Percentiles rank a stretch among this genome's conserved stretches.
Conservation (phyloP, 495 filamentous ascomycete genomes). For the Neurospora sp. region DNA sequence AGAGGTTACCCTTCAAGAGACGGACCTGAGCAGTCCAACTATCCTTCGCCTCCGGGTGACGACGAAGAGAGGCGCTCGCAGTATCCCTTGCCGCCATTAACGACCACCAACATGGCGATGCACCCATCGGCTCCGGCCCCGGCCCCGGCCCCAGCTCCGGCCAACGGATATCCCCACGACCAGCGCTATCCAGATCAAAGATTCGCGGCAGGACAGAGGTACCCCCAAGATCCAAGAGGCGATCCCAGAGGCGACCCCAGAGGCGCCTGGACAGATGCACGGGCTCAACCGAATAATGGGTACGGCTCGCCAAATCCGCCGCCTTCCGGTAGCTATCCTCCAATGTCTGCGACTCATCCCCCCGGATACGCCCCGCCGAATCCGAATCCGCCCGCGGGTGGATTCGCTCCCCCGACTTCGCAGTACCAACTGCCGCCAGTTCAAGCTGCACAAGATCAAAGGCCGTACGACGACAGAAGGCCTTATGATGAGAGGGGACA, state of each 20-base stretch:
- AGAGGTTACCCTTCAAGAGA: constrained; percentile 29
- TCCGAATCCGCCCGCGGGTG: not conserved
- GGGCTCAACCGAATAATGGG: not conserved
- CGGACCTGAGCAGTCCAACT: constrained; percentile 30
- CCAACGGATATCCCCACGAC: constrained; percentile 14
- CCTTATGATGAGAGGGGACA: constrained; percentile 8
- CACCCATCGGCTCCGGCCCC: not conserved
- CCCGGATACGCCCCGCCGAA: constrained; percentile 13
- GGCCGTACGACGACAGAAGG: constrained; percentile 4
- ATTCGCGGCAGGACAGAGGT: constrained; percentile 2
- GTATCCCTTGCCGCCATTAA: not conserved
- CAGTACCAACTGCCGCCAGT: constrained; percentile 10
- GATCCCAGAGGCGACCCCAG: not conserved
- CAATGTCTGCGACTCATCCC: constrained; percentile 11
- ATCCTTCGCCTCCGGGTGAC: constrained; percentile 39
- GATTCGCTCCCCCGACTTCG: constrained; percentile 6
- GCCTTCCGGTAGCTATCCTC: constrained; percentile 3
- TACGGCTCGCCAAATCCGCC: not conserved
- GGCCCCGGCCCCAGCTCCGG: constrained; percentile 1
- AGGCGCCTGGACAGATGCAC: not conserved
- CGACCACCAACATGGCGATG: constrained; percentile 1
- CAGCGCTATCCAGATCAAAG: constrained; percentile 9
- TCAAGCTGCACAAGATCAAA: constrained; percentile 7
- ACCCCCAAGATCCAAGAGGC: constrained; percentile 4
- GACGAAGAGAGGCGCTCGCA: constrained; percentile 24